Evolutionary conservation across 208 protist genomes (phyloP), one percentile per base, ranked within the genome.

Genomic region (Acanthamoeba castellanii): DNA sequence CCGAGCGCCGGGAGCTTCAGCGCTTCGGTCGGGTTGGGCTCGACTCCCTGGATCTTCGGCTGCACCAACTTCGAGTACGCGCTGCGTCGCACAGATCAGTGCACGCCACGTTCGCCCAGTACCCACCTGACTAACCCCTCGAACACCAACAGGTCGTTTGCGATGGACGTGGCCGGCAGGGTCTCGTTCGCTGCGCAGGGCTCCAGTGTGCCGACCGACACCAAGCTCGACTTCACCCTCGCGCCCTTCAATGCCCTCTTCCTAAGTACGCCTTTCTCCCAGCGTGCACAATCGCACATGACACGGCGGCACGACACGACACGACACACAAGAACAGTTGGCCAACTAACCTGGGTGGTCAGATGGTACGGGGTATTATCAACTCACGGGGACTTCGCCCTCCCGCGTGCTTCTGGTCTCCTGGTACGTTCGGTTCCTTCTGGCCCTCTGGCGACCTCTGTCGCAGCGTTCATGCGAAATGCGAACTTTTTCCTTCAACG

Each of bases 231-330:
- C 81, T 88, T 88, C 81, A 88, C 81, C 27, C 0, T 88, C 7
- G 81, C 81, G 0, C 81, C 81, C 25, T 88, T 88, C 81, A 88
- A 88, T 45, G 45, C 47, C 30, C 32, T 22, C n/a, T 88, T 88
- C 27, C 14, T 34, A 8, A 22, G 81, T 88, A 42, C 27, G 20
- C 64, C 20, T 59, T 14, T n/a, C 11, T 34, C 34, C 25, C 9
- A 78, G 6, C 34, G 22, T 47, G 72, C 7, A 57, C 11, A 52
- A 76, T 1, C 22, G 30, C 68, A 42, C 34, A 76, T 30, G 14
- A 76, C 68, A 22, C 61, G 61, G 5, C 20, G 57, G 64, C 64
- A 5, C 6, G 7, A 16, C 2, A 45, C 70, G 37, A 2, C 16
- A 11, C 16, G 22, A 68, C 61, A 30, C 59, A 30, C 2, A 45